Percentiles rank a stretch among this genome's conserved stretches.
Conservation (phyloP, 768 basidiomycete species). For the Suillus alpinus region DNA sequence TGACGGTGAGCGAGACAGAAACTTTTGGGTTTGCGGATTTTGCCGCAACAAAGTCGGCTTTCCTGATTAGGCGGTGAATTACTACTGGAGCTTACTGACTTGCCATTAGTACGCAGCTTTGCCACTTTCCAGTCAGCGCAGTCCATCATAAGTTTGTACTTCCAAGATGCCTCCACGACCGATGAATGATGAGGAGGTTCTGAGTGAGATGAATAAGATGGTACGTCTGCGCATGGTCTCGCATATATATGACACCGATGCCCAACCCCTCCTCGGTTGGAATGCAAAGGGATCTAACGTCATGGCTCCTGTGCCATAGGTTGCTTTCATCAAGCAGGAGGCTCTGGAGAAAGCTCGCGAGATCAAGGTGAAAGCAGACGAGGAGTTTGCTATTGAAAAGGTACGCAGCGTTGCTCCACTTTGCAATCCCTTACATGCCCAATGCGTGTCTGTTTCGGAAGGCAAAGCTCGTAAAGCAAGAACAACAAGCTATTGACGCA, state of each 20-base stretch:
- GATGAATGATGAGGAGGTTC: constrained; percentile 92
- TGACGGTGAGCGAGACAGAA: constrained; percentile 7
- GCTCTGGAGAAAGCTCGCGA: constrained; percentile 96
- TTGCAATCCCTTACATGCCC: neutral
- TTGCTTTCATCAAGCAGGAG: constrained; percentile 98
- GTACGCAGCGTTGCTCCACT: constrained; percentile 33
- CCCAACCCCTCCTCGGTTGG: constrained; percentile 7
- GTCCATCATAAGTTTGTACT: neutral
- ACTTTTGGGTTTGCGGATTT: constrained; percentile 3
- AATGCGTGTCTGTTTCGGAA: constrained; percentile 27
- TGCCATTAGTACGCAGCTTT: neutral
- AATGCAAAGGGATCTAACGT: constrained; percentile 7
- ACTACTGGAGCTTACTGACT: neutral
- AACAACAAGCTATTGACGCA: constrained; percentile 91
- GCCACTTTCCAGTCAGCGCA: neutral
- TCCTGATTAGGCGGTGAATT: constrained; percentile 1
- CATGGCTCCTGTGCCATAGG: constrained; percentile 43
- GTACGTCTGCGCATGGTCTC: constrained; percentile 39
- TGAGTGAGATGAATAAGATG: constrained; percentile 99
- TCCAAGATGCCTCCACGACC: constrained; percentile 67
- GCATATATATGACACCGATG: constrained; percentile 3
- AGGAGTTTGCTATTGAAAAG: constrained; percentile 99
- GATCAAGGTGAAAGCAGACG: constrained; percentile 95
- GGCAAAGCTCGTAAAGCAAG: constrained; percentile 97
- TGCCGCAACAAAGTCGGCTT: neutral